Conservation (phyloP, 140 eudicot species). For the Senecio squalidus region DNA sequence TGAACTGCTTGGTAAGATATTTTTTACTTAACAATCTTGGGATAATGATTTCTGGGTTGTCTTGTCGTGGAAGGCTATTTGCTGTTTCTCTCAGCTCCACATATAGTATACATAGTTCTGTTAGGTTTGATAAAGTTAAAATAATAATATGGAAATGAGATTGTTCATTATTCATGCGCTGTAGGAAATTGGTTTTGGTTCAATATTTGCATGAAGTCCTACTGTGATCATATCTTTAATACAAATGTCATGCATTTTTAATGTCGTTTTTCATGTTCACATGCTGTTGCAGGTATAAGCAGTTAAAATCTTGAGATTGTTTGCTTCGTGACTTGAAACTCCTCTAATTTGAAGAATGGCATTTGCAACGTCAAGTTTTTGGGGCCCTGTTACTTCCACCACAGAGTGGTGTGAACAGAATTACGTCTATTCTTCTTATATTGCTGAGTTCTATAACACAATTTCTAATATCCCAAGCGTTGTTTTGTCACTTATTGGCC, state of each 20-base stretch:
- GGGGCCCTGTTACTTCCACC: constrained; percentile 87
- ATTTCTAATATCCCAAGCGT: constrained; percentile 61
- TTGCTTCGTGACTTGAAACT: not conserved
- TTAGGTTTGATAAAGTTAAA: not conserved
- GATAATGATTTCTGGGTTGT: not conserved
- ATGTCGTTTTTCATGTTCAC: not conserved
- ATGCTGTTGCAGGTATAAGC: constrained; percentile 3
- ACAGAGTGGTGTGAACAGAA: constrained; percentile 79
- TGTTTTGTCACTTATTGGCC: constrained; percentile 66
- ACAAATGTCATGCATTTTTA: not conserved
- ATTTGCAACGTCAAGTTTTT: constrained; percentile 59
- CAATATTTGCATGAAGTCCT: not conserved
- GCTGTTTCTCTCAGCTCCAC: not conserved
- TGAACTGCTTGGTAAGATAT: not conserved
- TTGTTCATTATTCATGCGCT: not conserved
- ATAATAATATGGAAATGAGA: no score
- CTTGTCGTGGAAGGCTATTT: not conserved
- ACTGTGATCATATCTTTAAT: not conserved
- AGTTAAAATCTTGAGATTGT: constrained; percentile 6
- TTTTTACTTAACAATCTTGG: not conserved
- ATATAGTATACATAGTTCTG: not conserved
- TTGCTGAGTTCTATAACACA: constrained; percentile 87
- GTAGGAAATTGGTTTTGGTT: not conserved
- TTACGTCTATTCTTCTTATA: constrained; percentile 64
- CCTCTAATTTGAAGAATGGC: constrained; percentile 32